Percentiles rank a stretch among this genome's conserved stretches.
phyloP scores from a whole-genome alignment of 495 filamentous ascomycete genomes.

The Lophium mytilinum region DNA sequence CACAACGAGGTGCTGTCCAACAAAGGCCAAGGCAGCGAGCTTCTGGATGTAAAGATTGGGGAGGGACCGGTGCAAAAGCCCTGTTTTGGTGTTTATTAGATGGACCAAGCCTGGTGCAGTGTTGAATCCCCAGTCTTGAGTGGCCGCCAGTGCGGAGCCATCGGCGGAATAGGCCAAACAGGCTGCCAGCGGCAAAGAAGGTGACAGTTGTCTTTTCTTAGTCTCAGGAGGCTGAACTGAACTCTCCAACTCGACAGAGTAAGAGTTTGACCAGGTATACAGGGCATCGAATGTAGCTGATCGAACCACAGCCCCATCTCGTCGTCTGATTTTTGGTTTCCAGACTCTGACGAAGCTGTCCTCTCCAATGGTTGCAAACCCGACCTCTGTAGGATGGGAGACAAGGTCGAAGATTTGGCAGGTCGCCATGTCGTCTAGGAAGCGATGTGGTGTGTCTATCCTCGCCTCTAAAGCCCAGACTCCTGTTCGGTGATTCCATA shows the following conservation, averaged over 20 bases:
- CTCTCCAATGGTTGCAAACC: slow-evolving; percentile 76
- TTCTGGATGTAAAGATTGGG: slow-evolving; percentile 47
- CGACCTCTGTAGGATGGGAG: slow-evolving; percentile 52
- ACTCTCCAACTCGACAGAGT: slow-evolving; percentile 41
- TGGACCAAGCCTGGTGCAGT: slow-evolving; percentile 44
- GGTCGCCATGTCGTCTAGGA: slow-evolving; percentile 31
- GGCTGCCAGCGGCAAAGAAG: slow-evolving; percentile 36
- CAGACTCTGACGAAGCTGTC: slow-evolving; percentile 73
- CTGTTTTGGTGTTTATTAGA: slow-evolving; percentile 52
- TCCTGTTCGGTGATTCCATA: slow-evolving; percentile 53
- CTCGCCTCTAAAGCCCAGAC: slow-evolving; percentile 69
- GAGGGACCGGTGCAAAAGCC: slow-evolving; percentile 45
- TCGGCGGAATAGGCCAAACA: slow-evolving; percentile 72
- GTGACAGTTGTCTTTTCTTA: background rate
- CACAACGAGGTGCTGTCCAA: slow-evolving; percentile 53
- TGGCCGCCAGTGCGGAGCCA: slow-evolving; percentile 69
- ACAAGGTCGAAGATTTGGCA: slow-evolving; percentile 61
- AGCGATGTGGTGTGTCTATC: slow-evolving; percentile 72
- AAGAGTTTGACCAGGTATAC: slow-evolving; percentile 66
- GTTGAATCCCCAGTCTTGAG: slow-evolving; percentile 37
- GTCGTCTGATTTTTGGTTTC: slow-evolving; percentile 56
- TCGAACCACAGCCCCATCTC: slow-evolving; percentile 52
- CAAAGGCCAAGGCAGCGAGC: slow-evolving; percentile 48
- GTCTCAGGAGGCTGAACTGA: slow-evolving; percentile 32
- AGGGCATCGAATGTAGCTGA: slow-evolving; percentile 45